Conservation (phyloP, 345 rosid species). For the Clausena lansium region DNA sequence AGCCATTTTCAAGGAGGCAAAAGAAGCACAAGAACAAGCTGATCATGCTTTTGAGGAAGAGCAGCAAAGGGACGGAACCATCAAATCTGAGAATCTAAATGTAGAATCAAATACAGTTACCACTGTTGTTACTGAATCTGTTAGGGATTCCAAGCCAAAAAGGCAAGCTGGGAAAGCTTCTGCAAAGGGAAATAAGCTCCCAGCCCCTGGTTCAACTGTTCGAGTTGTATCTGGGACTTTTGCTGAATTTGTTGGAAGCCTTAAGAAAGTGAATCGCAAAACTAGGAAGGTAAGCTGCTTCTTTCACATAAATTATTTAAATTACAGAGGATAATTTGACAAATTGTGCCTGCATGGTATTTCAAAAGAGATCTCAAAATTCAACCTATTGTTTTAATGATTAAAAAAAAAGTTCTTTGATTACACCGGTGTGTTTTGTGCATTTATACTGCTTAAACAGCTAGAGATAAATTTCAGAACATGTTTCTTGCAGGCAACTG, state of each 20-base stretch:
- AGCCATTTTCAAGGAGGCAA: conserved; percentile 63
- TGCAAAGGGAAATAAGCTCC: conserved; percentile 36
- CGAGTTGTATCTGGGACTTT: conserved; percentile 73
- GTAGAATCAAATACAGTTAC: conserved; percentile 26
- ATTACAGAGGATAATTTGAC: neutral
- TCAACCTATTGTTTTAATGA: neutral
- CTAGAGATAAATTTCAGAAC: neutral
- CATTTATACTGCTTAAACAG: neutral
- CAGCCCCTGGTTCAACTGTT: conserved; percentile 63
- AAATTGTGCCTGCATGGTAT: neutral
- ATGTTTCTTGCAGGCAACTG: conserved; percentile 70
- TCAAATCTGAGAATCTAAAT: conserved; percentile 28
- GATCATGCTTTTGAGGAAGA: conserved; percentile 64
- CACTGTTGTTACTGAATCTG: conserved; percentile 25
- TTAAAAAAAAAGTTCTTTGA: neutral
- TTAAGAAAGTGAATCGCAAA: conserved; percentile 70
- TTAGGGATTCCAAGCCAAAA: conserved; percentile 36
- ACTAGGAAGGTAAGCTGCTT: conserved; percentile 57
- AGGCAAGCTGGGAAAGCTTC: conserved; percentile 32
- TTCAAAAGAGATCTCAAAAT: neutral
- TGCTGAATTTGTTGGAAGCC: conserved; percentile 68
- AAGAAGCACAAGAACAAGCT: conserved; percentile 71
- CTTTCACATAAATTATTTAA: neutral
- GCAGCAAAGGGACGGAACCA: conserved; percentile 28
- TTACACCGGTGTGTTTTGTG: neutral